These are phyloP conservation scores for Geotrichum carabidarum DNA, from an alignment of 1,139 yeast species.

Conservation along the genomic window DNA sequence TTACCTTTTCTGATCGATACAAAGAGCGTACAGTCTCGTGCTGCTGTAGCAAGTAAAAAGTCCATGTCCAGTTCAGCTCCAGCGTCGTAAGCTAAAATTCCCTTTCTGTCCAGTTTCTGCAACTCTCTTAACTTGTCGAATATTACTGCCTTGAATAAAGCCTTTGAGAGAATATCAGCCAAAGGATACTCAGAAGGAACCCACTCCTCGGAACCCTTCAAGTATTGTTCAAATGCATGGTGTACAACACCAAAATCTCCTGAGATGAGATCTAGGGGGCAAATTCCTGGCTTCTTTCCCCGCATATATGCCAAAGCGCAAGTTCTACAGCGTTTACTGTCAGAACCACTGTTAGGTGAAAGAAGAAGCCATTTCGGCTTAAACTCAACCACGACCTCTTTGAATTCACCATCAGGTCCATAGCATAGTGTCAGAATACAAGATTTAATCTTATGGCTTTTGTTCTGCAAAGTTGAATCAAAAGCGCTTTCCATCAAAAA, in stretches of 20 bases:
- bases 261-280: slow-evolving; percentile 38
- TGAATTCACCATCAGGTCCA: not conserved
- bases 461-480: not conserved
- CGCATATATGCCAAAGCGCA: slow-evolving; percentile 41
- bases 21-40: slow-evolving; percentile 40
- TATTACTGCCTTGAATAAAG: slow-evolving; percentile 19
- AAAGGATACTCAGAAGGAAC: slow-evolving; percentile 17
- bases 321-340: slow-evolving; percentile 38
- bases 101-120: slow-evolving; percentile 30
- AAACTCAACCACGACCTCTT: slow-evolving; percentile 34
- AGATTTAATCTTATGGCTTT: not conserved
- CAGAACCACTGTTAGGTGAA: slow-evolving; percentile 26
- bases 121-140: slow-evolving; percentile 26
- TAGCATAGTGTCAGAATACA: slow-evolving; percentile 1
- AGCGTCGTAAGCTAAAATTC: slow-evolving; percentile 25
- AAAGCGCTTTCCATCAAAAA: slow-evolving; percentile 23
- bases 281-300: slow-evolving; percentile 30
- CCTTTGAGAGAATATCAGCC: slow-evolving; percentile 12
- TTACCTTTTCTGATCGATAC: slow-evolving; percentile 8
- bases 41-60: slow-evolving; percentile 38
- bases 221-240: slow-evolving; percentile 20
- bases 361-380: slow-evolving; percentile 46
- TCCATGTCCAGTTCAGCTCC: slow-evolving; percentile 24
- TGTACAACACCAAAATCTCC: slow-evolving; percentile 14
- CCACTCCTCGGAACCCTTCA: not conserved